A percentile compares a stretch with the other conserved stretches of the same genome.
These are phyloP conservation scores for Rhododendron henanense DNA, from an alignment of 148 eudicot species.

Conservation along the genomic window DNA sequence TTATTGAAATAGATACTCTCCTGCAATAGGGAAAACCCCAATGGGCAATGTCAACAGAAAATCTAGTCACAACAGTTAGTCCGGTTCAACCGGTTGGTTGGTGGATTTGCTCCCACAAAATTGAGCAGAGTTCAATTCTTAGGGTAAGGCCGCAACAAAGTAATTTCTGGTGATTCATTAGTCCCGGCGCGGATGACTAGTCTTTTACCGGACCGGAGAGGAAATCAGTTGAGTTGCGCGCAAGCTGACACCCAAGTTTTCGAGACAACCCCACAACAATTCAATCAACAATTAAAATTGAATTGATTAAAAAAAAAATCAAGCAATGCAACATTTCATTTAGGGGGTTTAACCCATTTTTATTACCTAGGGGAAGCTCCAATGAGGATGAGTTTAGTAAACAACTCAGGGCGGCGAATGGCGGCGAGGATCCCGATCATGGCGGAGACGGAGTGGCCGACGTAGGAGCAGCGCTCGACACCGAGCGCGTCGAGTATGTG, in stretches of 20 bases:
- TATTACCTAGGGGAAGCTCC: constrained; percentile 74
- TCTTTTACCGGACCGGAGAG: too few relatives aligned
- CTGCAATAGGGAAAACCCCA: too few relatives aligned
- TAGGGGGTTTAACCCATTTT: background rate
- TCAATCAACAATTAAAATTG: background rate
- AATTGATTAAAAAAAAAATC: too few relatives aligned
- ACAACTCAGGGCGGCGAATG: constrained; percentile 48
- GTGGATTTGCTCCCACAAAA: too few relatives aligned
- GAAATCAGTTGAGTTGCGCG: too few relatives aligned
- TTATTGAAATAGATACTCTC: too few relatives aligned
- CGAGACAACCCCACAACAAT: background rate
- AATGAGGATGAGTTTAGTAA: constrained; percentile 47
- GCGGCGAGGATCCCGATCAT: constrained; percentile 54
- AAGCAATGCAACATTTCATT: background rate
- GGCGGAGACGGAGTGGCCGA: constrained; percentile 58
- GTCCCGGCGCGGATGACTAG: too few relatives aligned
- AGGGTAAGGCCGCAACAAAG: too few relatives aligned
- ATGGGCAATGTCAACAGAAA: background rate
- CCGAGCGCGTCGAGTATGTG: constrained; percentile 55
- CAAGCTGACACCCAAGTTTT: background rate
- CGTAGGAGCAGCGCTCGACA: constrained; percentile 52
- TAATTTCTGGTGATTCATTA: too few relatives aligned
- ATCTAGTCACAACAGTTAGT: too few relatives aligned
- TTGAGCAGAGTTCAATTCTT: too few relatives aligned
- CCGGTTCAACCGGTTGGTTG: too few relatives aligned